Evolutionary conservation across 805 yeast genomes (phyloP).

Genomic region (Wickerhamomyces hampshirensis): DNA sequence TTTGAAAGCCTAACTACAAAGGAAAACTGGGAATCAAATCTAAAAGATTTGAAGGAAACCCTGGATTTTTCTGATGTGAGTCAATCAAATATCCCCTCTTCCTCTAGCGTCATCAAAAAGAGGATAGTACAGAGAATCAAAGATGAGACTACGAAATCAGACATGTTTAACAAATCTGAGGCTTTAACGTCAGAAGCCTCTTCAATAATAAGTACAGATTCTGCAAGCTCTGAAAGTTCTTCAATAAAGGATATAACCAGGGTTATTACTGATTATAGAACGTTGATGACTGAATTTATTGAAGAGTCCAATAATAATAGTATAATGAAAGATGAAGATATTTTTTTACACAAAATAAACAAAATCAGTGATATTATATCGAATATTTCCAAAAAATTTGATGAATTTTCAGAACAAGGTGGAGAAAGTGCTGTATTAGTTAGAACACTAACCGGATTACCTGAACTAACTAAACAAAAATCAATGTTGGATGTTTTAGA

Average conservation of each 20-base stretch:
- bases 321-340: not conserved
- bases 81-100: no score
- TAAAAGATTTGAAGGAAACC: constrained; percentile 6
- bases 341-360: constrained; percentile 12
- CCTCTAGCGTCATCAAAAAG: no score
- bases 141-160: no score
- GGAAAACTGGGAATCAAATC: constrained; percentile 3
- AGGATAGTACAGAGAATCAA: no score
- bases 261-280: no score
- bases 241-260: no score
- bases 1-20: constrained; percentile 29
- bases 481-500: constrained; percentile 25
- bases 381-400: constrained; percentile 17
- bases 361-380: constrained; percentile 21
- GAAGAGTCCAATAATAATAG: no score
- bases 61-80: constrained; percentile 1
- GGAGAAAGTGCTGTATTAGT: constrained; percentile 34
- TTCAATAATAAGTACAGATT: not conserved
- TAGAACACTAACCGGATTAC: constrained; percentile 36
- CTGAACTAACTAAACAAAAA: constrained; percentile 16
- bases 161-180: no score
- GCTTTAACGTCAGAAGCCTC: no score
- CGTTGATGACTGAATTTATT: no score
- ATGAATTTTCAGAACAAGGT: constrained; percentile 28
- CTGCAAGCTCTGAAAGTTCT: not conserved